Evolutionary conservation across 352 stramenopile genomes (phyloP).

Genomic region (Pseudoperonospora humuli): DNA sequence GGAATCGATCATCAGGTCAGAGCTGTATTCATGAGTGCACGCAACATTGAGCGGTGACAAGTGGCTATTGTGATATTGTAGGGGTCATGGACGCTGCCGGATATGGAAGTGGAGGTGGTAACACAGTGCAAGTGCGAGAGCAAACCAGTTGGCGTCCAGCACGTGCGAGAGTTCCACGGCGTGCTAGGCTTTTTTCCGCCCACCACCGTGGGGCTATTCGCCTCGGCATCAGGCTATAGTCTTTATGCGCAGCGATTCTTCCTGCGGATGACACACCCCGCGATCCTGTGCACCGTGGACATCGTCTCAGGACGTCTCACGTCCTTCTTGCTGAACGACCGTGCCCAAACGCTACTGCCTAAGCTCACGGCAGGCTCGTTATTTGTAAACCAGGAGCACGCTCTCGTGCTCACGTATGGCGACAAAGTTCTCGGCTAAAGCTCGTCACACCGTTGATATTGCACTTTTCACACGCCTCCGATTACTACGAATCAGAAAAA

Average conservation of each 20-base stretch:
- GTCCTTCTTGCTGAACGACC: conserved; percentile 60
- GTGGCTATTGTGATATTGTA: conserved; percentile 8
- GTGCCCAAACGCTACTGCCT: conserved; percentile 44
- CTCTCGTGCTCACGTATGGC: conserved; percentile 67
- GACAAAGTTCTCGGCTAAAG: conserved; percentile 45
- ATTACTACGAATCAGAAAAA: conserved; percentile 1
- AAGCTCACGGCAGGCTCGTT: conserved; percentile 53
- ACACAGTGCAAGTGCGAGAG: conserved; percentile 79
- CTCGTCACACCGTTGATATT: neutral
- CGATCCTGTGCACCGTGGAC: conserved; percentile 54
- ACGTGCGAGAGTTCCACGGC: conserved; percentile 72
- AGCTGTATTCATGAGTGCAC: neutral
- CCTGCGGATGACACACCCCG: conserved; percentile 46
- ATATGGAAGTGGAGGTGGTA: conserved; percentile 53
- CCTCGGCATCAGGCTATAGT: conserved; percentile 68
- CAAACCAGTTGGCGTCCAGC: conserved; percentile 57
- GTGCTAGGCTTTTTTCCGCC: conserved; percentile 39
- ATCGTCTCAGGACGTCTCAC: conserved; percentile 20
- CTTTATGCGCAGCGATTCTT: conserved; percentile 45
- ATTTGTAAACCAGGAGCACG: conserved; percentile 57
- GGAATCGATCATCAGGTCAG: conserved; percentile 58
- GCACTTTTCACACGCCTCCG: conserved; percentile 2
- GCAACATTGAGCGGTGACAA: neutral
- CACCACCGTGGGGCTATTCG: conserved; percentile 52
- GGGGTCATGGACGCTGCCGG: conserved; percentile 58